These are phyloP conservation scores for Penicillium silybi DNA, from an alignment of 495 filamentous ascomycete species.

Conservation along the genomic window DNA sequence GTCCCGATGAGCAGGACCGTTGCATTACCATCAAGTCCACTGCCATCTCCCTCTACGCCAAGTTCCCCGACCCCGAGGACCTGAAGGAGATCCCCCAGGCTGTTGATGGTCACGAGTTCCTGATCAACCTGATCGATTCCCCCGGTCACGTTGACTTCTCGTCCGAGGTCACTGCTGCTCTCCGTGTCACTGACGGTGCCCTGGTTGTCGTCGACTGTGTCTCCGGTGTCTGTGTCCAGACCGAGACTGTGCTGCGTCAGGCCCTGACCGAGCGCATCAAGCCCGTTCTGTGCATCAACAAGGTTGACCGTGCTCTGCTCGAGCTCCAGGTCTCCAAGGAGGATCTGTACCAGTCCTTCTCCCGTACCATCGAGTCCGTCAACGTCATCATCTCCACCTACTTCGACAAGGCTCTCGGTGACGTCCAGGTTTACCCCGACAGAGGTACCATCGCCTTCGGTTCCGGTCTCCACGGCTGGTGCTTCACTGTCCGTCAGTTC, in stretches of 20 bases:
- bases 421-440: slow-evolving; percentile 96
- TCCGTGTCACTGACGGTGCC: slow-evolving; percentile 99
- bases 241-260: slow-evolving; percentile 98
- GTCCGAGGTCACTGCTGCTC: slow-evolving; percentile 97
- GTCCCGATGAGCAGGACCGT: slow-evolving; percentile 96
- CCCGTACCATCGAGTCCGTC: slow-evolving; percentile 97
- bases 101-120: slow-evolving; percentile 87
- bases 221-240: slow-evolving; percentile 98
- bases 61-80: slow-evolving; percentile 76
- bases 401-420: slow-evolving; percentile 93
- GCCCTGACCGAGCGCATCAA: slow-evolving; percentile 99
- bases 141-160: slow-evolving; percentile 99
- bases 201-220: slow-evolving; percentile 99
- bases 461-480: slow-evolving; percentile 99
- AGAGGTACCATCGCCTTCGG: slow-evolving; percentile 97
- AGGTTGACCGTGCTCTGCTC: slow-evolving; percentile 98
- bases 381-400: slow-evolving; percentile 99
- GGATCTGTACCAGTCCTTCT: slow-evolving; percentile 99
- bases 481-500: slow-evolving; percentile 99
- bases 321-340: slow-evolving; percentile 98
- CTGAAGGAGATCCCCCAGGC: slow-evolving; percentile 92
- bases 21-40: slow-evolving; percentile 99
- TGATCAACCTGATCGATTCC: slow-evolving; percentile 99
- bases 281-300: slow-evolving; percentile 99
- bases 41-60: slow-evolving; percentile 95